Conservation (phyloP, 208 protist genomes). For the Tritrichomonas foetus region DNA sequence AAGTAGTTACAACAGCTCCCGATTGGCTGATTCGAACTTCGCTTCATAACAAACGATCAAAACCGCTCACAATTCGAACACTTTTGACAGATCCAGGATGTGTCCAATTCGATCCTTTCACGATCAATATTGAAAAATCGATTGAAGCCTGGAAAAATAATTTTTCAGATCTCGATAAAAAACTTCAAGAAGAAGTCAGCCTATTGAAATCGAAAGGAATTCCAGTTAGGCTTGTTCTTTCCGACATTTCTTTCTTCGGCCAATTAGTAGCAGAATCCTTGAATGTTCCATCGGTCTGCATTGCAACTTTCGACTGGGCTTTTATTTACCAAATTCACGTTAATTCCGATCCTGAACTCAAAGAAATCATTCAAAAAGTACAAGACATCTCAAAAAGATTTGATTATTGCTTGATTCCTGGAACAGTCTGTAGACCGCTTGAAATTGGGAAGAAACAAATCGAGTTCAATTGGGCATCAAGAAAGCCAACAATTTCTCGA, state of each 20-base stretch:
- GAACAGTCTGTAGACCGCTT: neutral
- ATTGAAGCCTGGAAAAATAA: neutral
- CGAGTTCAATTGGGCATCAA: neutral
- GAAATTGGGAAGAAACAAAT: neutral
- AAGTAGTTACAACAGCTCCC: slow-evolving; percentile 24
- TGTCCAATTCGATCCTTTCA: neutral
- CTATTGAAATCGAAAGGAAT: neutral
- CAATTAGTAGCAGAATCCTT: slow-evolving; percentile 24
- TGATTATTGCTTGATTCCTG: slow-evolving; percentile 34
- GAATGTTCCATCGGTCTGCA: neutral
- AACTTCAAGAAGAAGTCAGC: neutral
- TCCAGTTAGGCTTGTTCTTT: neutral
- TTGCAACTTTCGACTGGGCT: slow-evolving; percentile 27
- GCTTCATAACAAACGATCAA: neutral
- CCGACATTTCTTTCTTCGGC: slow-evolving; percentile 31
- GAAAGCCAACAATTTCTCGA: neutral
- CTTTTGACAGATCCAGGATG: neutral
- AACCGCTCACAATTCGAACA: neutral
- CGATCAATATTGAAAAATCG: neutral
- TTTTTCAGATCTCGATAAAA: neutral
- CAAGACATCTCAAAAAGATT: neutral
- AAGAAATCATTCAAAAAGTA: neutral
- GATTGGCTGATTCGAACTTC: neutral
- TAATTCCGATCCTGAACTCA: neutral
- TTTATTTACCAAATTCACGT: neutral